Base-by-base conservation (phyloP, 768 basidiomycete genomes). In the Saitozyma sp. region DNA sequence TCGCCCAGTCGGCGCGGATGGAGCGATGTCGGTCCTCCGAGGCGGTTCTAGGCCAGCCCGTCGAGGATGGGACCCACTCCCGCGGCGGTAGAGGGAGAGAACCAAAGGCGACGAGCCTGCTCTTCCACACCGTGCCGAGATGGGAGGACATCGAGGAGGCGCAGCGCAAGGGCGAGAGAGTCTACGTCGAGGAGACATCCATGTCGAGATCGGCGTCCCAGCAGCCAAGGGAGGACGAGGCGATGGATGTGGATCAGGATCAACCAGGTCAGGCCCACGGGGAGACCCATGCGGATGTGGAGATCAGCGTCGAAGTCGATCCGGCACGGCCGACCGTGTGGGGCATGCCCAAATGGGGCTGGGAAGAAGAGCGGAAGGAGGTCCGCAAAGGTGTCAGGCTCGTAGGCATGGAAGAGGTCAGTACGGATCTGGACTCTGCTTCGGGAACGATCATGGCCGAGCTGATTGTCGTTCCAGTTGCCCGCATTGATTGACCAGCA, bases 331-430 rank as follows among this genome's bases (percentile, higher is more conserved):
- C 58, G 29, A 55, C 52, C 29, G 58, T 75, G 3, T 76, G 74
- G 74, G 74, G 74, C 16, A 73, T 76, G 74, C 70, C 71, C 0
- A 71, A 65, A 39, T 76, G 74, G 74, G 74, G 74, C 13, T 66
- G 68, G 56, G 74, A 73, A 52, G 58, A 64, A 9, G 72, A 76
- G 48, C 53, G 74, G 53, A 66, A 63, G 19, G 64, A 71, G 42
- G 70, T 76, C 39, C 43, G 74, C 50, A 64, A 67, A 38, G 74
- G 74, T 20, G 74, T 76, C 13, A 48, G 74, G 17, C 59, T 76
- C 19, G 55, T 76, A 19, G 68, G 66, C 9, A 59, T 65, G 55
- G 67, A 73, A 50, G 74, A 76, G 67, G 74, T 75, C 37, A 51
- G 71, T 54, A 16, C 45, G 13, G 45, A 29, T 29, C 29, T 29